Base-by-base conservation (phyloP, 345 rosid genomes). In the Populus deltoides region DNA sequence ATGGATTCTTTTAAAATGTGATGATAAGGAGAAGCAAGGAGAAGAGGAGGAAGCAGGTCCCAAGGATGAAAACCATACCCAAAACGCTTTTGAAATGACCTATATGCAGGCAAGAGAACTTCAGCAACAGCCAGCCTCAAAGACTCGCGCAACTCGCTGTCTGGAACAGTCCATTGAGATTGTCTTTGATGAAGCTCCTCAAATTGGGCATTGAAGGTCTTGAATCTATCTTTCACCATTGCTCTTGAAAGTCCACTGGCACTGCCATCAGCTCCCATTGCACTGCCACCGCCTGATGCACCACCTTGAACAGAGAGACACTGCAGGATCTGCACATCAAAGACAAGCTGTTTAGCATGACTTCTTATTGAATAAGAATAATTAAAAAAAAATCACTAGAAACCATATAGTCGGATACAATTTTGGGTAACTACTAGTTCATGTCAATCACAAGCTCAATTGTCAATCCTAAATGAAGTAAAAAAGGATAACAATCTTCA, bases 161-260 rank as follows among this genome's bases (percentile, higher is more conserved):
- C 99, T 0, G 97, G 99, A 75, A 96, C 95, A 6, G 97, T 91
- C 99, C 99, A 94, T 67, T 96, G 99, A 29, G 94, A 92, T 85
- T 96, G 99, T 77, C 97, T 90, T 66, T 87, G 92, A 78, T 96
- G 93, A 84, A 94, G 84, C 85, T 96, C 99, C 84, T 96, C 99
- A 51, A 96, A 96, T 83, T 89, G 94, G 36, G 73, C 59, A 74
- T 92, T 96, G 85, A 96, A 96, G 33, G 91, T 90, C 89, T 96
- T 96, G 86, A 87, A 94, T 82, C 94, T 90, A 57, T 96, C 99
- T 90, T 96, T 96, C 51, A 96, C 86, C 78, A 79, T 72, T 73
- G 97, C 88, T 85, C 94, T 90, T 45, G 99, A 90, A 67, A 94
- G 76, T 35, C 84, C 89, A 33, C 87, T 82, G 70, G 77, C 81